phyloP scores from a whole-genome alignment of 2,329 filamentous ascomycete species.

The Colletotrichum caudatum region DNA sequence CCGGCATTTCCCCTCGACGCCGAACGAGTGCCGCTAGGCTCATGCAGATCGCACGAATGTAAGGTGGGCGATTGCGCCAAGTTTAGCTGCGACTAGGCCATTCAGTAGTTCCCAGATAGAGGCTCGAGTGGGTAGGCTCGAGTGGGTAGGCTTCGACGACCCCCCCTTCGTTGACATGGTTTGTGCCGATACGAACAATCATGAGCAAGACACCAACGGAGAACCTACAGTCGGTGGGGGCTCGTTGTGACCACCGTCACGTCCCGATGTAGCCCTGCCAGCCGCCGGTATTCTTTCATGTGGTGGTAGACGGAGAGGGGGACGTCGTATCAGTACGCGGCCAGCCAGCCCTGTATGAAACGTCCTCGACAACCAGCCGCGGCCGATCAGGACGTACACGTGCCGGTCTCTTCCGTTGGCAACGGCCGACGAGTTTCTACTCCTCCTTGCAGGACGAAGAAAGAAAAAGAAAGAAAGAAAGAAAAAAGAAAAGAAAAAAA shows the following conservation, averaged over 20 bases:
- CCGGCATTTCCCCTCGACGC: conserved; percentile 1
- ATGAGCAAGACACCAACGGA: neutral
- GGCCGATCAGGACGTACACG: neutral
- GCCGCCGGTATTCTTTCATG: neutral
- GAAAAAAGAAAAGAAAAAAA: conserved; percentile 17
- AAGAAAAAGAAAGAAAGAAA: conserved; percentile 3
- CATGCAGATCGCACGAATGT: neutral
- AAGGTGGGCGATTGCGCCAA: neutral
- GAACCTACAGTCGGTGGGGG: neutral
- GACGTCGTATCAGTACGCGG: neutral
- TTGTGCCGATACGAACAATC: neutral
- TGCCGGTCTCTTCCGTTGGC: neutral
- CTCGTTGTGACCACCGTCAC: no score
- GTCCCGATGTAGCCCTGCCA: neutral
- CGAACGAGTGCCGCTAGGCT: neutral
- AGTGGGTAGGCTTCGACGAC: neutral
- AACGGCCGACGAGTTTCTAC: neutral
- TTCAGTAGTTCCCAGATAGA: neutral
- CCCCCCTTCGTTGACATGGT: no score
- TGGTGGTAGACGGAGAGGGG: neutral
- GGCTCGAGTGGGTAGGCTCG: neutral
- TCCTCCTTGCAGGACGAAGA: conserved; percentile 19
- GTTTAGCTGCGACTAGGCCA: neutral
- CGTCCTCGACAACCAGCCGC: neutral
- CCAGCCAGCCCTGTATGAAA: neutral